Conservation (phyloP, 371 early-diverging fungal genomes). For the Mucor ambiguus region DNA sequence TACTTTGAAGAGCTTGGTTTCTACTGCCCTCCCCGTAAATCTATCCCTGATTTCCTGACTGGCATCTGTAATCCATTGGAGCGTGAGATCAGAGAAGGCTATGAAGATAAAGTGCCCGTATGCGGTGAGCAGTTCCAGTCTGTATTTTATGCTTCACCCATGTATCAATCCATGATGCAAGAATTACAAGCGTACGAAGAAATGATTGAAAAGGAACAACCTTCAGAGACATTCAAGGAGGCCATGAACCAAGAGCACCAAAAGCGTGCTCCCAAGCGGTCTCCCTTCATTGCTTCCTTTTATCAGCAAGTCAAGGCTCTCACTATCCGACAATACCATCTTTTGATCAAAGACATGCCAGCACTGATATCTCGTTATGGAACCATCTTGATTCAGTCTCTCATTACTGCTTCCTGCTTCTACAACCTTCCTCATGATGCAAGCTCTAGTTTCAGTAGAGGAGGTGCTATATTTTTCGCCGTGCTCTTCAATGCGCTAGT, state of each 20-base stretch:
- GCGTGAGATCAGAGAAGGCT: conserved; percentile 57
- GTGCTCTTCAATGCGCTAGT: conserved; percentile 62
- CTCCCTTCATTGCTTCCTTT: conserved; percentile 66
- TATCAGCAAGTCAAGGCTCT: conserved; percentile 62
- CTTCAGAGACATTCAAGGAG: conserved; percentile 50
- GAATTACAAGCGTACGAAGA: conserved; percentile 46
- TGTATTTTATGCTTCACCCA: conserved; percentile 38
- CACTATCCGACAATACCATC: conserved; percentile 63
- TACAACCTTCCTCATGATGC: conserved; percentile 52
- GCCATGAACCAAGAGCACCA: conserved; percentile 58
- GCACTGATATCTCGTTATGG: conserved; percentile 61
- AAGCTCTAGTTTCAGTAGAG: conserved; percentile 61
- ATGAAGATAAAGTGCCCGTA: conserved; percentile 49
- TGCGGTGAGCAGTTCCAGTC: conserved; percentile 52
- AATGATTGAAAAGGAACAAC: conserved; percentile 27
- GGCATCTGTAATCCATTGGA: conserved; percentile 69
- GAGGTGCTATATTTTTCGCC: conserved; percentile 71
- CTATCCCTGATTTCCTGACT: conserved; percentile 77
- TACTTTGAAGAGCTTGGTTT: conserved; percentile 76
- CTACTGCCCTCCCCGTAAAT: conserved; percentile 70
- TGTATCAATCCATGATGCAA: conserved; percentile 37
- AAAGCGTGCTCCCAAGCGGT: conserved; percentile 51
- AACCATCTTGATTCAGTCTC: conserved; percentile 61
- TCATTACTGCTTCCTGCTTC: conserved; percentile 74
- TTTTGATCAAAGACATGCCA: conserved; percentile 51